Percentiles rank a stretch among this genome's conserved stretches.
Conservation (phyloP, 2,329 filamentous ascomycete genomes). For the Colletotrichum sublineola region DNA sequence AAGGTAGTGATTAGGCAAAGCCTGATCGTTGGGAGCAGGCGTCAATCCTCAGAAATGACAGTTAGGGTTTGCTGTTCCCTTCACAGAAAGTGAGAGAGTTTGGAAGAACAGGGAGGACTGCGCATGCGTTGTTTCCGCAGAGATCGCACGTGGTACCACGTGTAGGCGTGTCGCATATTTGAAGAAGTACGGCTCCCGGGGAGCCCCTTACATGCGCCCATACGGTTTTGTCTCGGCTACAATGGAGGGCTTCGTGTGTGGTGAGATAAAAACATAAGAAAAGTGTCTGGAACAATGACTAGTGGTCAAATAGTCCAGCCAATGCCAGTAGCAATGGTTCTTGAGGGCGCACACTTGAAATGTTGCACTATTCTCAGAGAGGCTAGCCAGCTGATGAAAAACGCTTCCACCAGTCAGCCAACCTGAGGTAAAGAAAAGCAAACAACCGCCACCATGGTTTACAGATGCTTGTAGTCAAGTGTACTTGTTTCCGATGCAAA, state of each 20-base stretch:
- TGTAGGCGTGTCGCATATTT: slow-evolving; percentile 9
- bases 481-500: not conserved
- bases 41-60: not conserved
- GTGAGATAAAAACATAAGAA: not conserved
- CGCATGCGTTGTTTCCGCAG: not conserved
- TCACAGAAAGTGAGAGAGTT: not conserved
- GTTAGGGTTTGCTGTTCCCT: not conserved
- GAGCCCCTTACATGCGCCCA: not conserved
- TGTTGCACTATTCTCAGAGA: not conserved
- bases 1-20: not conserved
- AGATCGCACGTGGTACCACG: slow-evolving; percentile 6
- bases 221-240: not conserved
- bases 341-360: not conserved
- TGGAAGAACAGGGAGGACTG: not conserved
- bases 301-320: not conserved
- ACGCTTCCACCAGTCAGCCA: not conserved
- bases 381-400: not conserved
- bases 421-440: not conserved
- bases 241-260: not conserved
- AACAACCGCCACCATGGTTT: not conserved
- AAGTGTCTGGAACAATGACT: not conserved
- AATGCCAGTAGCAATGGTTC: not conserved
- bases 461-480: not conserved
- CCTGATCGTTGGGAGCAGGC: not conserved
- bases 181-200: not conserved